Evolutionary conservation across 305 asterid genomes (phyloP).

Genomic region (Solanum hybrid): DNA sequence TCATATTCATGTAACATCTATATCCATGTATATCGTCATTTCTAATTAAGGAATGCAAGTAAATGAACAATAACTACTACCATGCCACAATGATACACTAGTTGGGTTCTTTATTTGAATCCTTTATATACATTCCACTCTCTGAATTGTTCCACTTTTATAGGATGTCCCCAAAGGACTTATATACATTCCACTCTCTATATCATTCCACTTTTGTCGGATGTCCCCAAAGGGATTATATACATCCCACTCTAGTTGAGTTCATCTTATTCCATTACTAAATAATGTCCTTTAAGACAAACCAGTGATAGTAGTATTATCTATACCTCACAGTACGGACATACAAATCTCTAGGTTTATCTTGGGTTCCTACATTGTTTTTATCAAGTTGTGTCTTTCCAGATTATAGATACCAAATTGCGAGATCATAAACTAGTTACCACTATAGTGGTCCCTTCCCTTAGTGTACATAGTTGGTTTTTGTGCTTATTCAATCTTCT

Average conservation of each 20-base stretch:
- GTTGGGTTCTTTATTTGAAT: neutral
- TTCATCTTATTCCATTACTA: neutral
- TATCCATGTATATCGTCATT: neutral
- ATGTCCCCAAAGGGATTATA: neutral
- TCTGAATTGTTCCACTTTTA: neutral
- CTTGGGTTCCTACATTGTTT: neutral
- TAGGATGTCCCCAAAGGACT: neutral
- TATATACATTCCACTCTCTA: neutral
- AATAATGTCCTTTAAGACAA: neutral
- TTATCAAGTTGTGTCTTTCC: neutral
- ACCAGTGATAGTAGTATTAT: neutral
- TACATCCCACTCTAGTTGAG: neutral
- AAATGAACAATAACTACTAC: neutral
- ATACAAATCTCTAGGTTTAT: neutral
- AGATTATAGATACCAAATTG: neutral
- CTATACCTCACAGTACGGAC: neutral
- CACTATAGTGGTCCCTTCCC: neutral
- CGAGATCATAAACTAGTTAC: neutral
- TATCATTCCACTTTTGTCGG: neutral
- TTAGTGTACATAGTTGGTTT: neutral
- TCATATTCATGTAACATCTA: neutral
- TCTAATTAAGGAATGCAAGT: neutral
- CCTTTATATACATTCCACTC: neutral
- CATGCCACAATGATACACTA: neutral
- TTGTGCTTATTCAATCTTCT: neutral